Percentiles rank a stretch among this genome's conserved stretches.
Conservation (phyloP, 1,139 yeast species). For the Diutina neorugosa region DNA sequence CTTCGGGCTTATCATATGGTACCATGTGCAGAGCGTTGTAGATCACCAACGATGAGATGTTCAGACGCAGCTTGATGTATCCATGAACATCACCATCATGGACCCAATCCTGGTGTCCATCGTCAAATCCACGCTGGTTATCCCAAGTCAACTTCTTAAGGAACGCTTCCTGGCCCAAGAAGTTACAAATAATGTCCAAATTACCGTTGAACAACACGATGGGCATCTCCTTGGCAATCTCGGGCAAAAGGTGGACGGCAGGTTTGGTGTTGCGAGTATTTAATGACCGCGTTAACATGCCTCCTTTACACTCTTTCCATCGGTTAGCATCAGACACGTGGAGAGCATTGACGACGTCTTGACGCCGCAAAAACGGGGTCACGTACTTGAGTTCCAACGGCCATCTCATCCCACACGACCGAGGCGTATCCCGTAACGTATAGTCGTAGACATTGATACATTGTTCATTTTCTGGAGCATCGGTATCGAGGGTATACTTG, state of each 20-base stretch:
- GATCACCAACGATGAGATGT: conserved; percentile 66
- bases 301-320: conserved; percentile 71
- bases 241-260: conserved; percentile 54
- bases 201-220: conserved; percentile 78
- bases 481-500: conserved; percentile 18
- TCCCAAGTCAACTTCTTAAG: conserved; percentile 58
- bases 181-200: conserved; percentile 81
- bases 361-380: conserved; percentile 43
- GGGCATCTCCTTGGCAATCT: conserved; percentile 45
- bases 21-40: conserved; percentile 89
- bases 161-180: conserved; percentile 58
- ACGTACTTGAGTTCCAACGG: conserved; percentile 61
- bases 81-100: conserved; percentile 41
- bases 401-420: conserved; percentile 93
- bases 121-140: conserved; percentile 46
- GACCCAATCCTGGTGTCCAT: conserved; percentile 36
- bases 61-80: conserved; percentile 42
- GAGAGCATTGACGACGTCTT: conserved; percentile 46
- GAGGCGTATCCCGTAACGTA: conserved; percentile 57
- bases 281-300: conserved; percentile 39
- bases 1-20: conserved; percentile 65
- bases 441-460: conserved; percentile 83
- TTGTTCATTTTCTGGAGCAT: conserved; percentile 21
- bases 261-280: conserved; percentile 44
- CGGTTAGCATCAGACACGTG: conserved; percentile 30